Conservation (phyloP, 148 eudicot species). For the Talinum fruticosum region DNA sequence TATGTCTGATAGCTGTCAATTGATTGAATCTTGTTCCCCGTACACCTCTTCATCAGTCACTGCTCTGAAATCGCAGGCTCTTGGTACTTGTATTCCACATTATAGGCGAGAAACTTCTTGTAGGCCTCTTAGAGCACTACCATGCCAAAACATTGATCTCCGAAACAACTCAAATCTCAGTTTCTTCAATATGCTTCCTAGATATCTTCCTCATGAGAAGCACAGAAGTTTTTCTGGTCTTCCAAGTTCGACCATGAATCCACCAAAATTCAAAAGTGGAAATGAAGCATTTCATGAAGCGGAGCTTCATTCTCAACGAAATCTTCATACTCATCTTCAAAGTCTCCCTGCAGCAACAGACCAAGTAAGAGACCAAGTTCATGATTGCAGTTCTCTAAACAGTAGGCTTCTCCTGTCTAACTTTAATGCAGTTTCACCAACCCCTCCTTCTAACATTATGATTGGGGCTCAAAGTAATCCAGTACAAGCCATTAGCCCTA, state of each 20-base stretch:
- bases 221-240: neutral
- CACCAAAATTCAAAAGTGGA: neutral
- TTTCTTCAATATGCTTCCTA: neutral
- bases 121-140: neutral
- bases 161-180: neutral
- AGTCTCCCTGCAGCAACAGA: neutral
- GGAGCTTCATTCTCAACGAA: neutral
- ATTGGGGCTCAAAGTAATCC: neutral
- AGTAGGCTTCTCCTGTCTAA: neutral
- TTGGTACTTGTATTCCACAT: neutral
- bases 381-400: neutral
- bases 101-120: neutral
- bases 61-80: neutral
- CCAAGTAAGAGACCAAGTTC: conserved; percentile 4
- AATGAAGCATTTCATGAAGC: neutral
- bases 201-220: conserved; percentile 1
- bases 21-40: neutral
- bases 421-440: neutral
- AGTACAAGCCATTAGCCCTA: neutral
- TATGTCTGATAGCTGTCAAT: neutral
- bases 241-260: conserved; percentile 9
- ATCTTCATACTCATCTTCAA: neutral
- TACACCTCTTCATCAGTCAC: neutral
- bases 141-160: conserved; percentile 1
- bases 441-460: neutral